Conservation (phyloP, 176 grass and related monocot genomes). For the Carex myosuroides region DNA sequence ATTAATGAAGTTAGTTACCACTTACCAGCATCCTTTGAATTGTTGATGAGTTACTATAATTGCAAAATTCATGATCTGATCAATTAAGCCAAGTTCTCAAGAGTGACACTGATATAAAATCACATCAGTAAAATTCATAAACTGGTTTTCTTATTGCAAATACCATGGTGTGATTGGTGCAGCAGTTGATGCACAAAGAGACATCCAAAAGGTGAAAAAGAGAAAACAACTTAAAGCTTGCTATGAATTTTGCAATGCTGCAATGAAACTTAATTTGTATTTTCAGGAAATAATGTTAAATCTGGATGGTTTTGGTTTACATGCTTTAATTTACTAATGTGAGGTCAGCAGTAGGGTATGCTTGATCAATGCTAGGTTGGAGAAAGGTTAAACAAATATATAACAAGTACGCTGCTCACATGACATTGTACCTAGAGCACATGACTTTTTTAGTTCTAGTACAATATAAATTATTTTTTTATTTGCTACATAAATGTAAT, state of each 20-base stretch:
- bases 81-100: background rate
- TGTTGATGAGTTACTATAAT: background rate
- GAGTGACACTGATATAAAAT: background rate
- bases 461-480: background rate
- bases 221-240: background rate
- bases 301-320: background rate
- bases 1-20: background rate
- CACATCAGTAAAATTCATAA: background rate
- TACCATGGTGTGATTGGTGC: background rate
- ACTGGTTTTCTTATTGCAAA: background rate
- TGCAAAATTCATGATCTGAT: background rate
- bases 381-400: background rate
- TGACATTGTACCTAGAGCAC: slow-evolving; percentile 13
- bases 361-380: slow-evolving; percentile 21
- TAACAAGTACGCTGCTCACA: background rate
- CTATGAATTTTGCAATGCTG: background rate
- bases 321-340: background rate
- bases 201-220: background rate
- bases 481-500: background rate
- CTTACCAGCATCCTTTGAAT: background rate
- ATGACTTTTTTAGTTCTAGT: background rate
- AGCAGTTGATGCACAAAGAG: background rate
- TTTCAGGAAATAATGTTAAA: background rate
- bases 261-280: too few species aligned
- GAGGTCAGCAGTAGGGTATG: background rate